A percentile compares a stretch with the other conserved stretches of the same genome.
phyloP scores from a whole-genome alignment of 1,139 yeast species.

The Candida labiduridarum region DNA sequence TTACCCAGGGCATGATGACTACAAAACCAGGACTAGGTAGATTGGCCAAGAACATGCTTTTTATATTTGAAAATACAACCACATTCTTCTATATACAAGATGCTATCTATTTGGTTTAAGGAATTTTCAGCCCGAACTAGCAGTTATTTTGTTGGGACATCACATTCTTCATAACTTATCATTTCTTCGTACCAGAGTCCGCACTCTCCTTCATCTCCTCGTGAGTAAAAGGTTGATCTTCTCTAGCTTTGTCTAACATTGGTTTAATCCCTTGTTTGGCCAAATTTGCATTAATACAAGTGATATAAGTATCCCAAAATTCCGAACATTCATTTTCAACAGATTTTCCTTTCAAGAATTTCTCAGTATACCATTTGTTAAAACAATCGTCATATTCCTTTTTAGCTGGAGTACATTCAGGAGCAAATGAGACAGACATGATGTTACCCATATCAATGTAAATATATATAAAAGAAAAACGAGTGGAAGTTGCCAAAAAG shows the following conservation, averaged over 20 bases:
- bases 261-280: constrained; percentile 73
- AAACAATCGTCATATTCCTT: constrained; percentile 89
- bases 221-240: constrained; percentile 77
- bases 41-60: background rate
- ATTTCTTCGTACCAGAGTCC: constrained; percentile 11
- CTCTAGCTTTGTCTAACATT: constrained; percentile 88
- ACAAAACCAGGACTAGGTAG: background rate
- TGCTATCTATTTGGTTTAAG: background rate
- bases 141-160: background rate
- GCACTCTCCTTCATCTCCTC: constrained; percentile 35
- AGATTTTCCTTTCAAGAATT: constrained; percentile 71
- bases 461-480: background rate
- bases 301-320: constrained; percentile 83
- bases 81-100: background rate
- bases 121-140: too few species aligned
- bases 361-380: constrained; percentile 94
- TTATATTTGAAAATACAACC: background rate
- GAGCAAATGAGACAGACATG: constrained; percentile 95
- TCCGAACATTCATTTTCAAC: constrained; percentile 86
- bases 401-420: constrained; percentile 90
- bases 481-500: background rate
- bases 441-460: constrained; percentile 61
- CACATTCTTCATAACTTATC: background rate
- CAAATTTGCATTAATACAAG: constrained; percentile 79
- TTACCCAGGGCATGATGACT: background rate